Evolutionary conservation across 2,329 filamentous ascomycete genomes (phyloP).

Genomic region (Claviceps fusiformis): DNA sequence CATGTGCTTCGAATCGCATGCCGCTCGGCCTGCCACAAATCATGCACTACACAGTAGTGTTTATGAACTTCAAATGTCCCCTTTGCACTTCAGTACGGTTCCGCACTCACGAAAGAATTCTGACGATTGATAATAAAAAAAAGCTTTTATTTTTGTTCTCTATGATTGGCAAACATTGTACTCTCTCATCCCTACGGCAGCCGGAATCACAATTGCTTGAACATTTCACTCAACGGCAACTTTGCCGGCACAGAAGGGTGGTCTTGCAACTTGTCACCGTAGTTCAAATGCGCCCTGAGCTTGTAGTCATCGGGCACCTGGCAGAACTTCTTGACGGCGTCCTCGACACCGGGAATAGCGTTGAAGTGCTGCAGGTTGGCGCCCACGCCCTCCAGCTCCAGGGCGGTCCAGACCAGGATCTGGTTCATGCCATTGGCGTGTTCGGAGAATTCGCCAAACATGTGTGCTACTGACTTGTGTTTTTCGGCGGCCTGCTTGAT

Average conservation of each 20-base stretch:
- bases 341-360: conserved; percentile 59
- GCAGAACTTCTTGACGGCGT: conserved; percentile 55
- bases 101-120: no score
- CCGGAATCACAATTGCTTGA: conserved; percentile 2
- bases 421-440: conserved; percentile 72
- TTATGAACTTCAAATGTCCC: no score
- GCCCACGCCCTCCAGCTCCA: conserved; percentile 73
- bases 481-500: conserved; percentile 50
- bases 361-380: conserved; percentile 92
- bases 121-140: no score
- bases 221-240: conserved; percentile 17
- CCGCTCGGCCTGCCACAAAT: no score
- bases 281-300: conserved; percentile 72
- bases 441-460: conserved; percentile 63
- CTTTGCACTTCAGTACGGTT: no score
- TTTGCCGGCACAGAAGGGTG: conserved; percentile 49
- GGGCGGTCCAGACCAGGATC: conserved; percentile 64
- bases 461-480: conserved; percentile 62
- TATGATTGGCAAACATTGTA: no score
- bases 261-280: conserved; percentile 49
- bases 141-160: no score
- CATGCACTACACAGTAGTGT: no score
- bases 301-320: conserved; percentile 58
- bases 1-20: no score
- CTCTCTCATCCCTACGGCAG: no score